Base-by-base conservation (phyloP, 768 basidiomycete genomes). In the Chlorophyllum brunneum region DNA sequence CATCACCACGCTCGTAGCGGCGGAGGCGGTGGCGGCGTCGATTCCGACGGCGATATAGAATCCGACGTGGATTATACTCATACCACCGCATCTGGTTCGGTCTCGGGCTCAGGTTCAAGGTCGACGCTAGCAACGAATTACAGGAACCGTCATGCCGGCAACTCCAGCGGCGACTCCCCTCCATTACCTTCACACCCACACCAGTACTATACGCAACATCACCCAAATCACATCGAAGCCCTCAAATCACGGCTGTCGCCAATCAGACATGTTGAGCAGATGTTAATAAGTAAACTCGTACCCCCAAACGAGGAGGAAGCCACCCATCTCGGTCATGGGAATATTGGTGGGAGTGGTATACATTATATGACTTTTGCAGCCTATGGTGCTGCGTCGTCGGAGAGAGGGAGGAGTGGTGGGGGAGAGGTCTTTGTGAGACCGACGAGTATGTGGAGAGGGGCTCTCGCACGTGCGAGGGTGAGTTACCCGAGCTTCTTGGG, bases 281-380 rank as follows among this genome's bases (percentile, higher is more conserved):
- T 85, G 7, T 76, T 91, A 46, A 77, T 89, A 33, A 80, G 83
- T 7, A 84, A 78, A 57, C 76, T 92, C 11, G 81, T 88, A 0
- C 85, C 85, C 1, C 74, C 77, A 9, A 79, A 78, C 63, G 87
- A 88, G 62, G 80, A 83, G 42, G 80, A 78, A 58, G 72, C 80
- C 1, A 69, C 72, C 2, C 74, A 74, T 27, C 61, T 76, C 29
- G 51, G 51, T 5, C 36, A 52, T 20, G 51, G 51, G 10, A 52
- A 29, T 52, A 27, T 52, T 5, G 59, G 68, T 0, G 57, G 65
- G 0, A 66, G 67, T 22, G 59, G 58, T 15, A 50, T 37, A 34
- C 48, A 53, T 39, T 58, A 26, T 48, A 58, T 38, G 31, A 54
- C 57, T 40, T 42, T 51, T 51, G 20, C 20, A 30, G 45, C 38